Base-by-base conservation (phyloP, 257 asterid species). In the Nicotiana tomentosiformis region DNA sequence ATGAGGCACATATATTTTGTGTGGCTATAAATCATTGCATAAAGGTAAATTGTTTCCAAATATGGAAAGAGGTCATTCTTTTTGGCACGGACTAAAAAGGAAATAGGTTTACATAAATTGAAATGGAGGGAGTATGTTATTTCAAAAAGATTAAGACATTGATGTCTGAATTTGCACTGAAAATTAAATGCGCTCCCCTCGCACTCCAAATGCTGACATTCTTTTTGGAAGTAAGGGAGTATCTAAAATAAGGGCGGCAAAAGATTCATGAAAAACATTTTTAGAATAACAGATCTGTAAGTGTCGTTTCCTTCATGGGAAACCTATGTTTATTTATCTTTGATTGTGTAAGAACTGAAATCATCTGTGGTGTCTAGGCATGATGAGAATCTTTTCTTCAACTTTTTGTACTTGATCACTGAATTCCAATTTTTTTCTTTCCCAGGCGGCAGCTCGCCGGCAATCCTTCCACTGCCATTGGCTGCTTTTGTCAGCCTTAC, bases 401-500 rank as follows among this genome's bases (percentile, higher is more conserved):
- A 53, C 30, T 49, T 81, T 23, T 64, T 78, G 39, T 69, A 10
- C 67, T 46, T 23, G 20, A 56, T 56, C 66, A 81, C 56, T 76
- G 77, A 56, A 14, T 82, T 79, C 39, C 79, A 76, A 55, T 53
- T 68, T 83, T 55, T 82, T 69, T 64, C 80, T 37, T 84, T 30
- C 88, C 83, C 46, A 96, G 99, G 98, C 72, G 97, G 90, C 35
- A 92, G 91, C 85, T 92, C 97, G 70, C 98, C 97, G 26, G 97
- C 98, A 46, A 88, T 91, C 68, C 98, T 96, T 87, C 99, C 99
- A 62, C 88, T 96, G 83, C 99, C 99, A 12, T 86, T 96, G 88
- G 99, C 99, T 60, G 99, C 99, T 79, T 96, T 93, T 77, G 98
- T 94, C 84, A 96, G 99, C 90, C 97, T 96, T 82, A 96, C 99